Conservation (phyloP, 1,284 basidiomycete genomes). For the Erythrobasidium hasegawianum region DNA sequence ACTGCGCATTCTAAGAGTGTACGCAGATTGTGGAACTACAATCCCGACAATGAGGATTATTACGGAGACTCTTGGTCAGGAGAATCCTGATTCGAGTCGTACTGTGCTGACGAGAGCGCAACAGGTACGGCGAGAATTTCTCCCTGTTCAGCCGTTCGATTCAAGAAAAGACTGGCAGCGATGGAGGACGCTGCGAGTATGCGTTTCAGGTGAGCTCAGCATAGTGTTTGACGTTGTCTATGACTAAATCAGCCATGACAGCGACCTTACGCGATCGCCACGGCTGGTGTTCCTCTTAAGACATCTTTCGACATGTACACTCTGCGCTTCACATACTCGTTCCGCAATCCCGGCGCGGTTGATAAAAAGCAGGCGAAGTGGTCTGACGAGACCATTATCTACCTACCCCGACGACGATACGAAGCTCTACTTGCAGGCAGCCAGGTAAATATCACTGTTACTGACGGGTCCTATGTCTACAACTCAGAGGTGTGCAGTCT, state of each 20-base stretch:
- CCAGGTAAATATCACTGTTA: slow-evolving; percentile 20
- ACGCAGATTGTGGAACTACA: slow-evolving; percentile 94
- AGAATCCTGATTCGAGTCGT: slow-evolving; percentile 53
- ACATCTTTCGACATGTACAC: slow-evolving; percentile 23
- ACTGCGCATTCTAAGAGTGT: too few relatives aligned
- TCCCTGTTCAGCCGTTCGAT: slow-evolving; percentile 70
- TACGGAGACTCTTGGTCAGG: slow-evolving; percentile 90
- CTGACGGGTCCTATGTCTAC: slow-evolving; percentile 39
- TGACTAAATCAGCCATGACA: slow-evolving; percentile 1
- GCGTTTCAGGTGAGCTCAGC: slow-evolving; percentile 54
- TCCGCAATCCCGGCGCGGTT: not conserved
- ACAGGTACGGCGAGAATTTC: slow-evolving; percentile 59
- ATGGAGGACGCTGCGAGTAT: slow-evolving; percentile 71
- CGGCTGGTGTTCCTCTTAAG: slow-evolving; percentile 25
- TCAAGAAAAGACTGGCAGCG: slow-evolving; percentile 59
- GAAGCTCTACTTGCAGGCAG: slow-evolving; percentile 20
- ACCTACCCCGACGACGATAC: slow-evolving; percentile 41
- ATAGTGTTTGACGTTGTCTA: too few relatives aligned
- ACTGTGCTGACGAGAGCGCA: slow-evolving; percentile 35
- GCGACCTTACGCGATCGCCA: slow-evolving; percentile 30
- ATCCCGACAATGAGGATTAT: slow-evolving; percentile 74
- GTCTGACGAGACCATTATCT: slow-evolving; percentile 39
- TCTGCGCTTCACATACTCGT: slow-evolving; percentile 17
- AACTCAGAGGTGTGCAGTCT: slow-evolving; percentile 38
- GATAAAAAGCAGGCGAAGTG: slow-evolving; percentile 22